Evolutionary conservation across 371 early-diverging fungal genomes (phyloP).

Genomic region (Cokeromyces recurvatus): DNA sequence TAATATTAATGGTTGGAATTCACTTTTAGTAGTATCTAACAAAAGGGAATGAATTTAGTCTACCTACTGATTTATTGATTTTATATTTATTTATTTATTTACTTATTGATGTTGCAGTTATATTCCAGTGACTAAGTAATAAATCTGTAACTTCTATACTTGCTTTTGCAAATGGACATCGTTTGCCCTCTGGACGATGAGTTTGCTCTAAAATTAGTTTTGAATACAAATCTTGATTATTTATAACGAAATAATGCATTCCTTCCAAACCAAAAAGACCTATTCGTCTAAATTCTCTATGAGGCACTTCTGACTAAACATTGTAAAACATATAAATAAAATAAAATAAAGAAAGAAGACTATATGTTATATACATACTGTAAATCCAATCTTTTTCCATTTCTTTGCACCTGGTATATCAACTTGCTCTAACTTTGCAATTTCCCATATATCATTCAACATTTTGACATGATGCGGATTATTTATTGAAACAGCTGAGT

Average conservation of each 20-base stretch:
- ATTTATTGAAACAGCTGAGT: conserved; percentile 46
- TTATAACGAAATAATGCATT: conserved; percentile 53
- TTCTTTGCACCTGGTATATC: conserved; percentile 36
- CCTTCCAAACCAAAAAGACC: conserved; percentile 65
- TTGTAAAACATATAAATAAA: neutral
- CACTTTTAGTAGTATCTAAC: conserved; percentile 29
- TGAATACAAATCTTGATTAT: conserved; percentile 43
- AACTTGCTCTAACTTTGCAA: conserved; percentile 42
- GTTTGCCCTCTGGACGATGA: conserved; percentile 49
- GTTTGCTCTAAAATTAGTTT: conserved; percentile 59
- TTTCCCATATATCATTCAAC: conserved; percentile 58
- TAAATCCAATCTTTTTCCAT: conserved; percentile 70
- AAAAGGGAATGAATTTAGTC: neutral
- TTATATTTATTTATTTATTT: neutral
- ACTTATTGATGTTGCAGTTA: conserved; percentile 63
- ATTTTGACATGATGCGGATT: conserved; percentile 47
- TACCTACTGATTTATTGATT: neutral
- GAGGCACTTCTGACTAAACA: conserved; percentile 56
- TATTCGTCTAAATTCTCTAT: conserved; percentile 59
- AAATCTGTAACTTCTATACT: conserved; percentile 67
- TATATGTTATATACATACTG: too few species aligned
- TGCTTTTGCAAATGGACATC: conserved; percentile 66
- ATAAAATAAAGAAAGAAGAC: neutral
- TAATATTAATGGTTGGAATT: conserved; percentile 64
- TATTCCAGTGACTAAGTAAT: conserved; percentile 67